Evolutionary conservation across 1,139 yeast species (phyloP), one percentile per base, ranked within the genome.

Genomic region (Taiozyma sp.): DNA sequence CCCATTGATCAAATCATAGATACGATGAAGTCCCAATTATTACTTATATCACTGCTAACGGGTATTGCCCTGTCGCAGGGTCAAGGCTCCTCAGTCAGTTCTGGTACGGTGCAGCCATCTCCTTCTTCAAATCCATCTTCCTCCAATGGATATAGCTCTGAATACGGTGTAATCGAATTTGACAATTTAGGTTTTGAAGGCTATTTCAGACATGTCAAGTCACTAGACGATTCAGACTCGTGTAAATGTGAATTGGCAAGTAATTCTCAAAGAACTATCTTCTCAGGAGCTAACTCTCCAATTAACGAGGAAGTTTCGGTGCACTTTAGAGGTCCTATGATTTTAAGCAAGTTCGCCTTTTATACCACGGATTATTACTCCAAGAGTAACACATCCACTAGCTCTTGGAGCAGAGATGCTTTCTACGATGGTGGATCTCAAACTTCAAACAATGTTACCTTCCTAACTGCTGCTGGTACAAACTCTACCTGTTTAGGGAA

Each of bases 291-390:
- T 51, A 79, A 83, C 68, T 73, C 91, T 46, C 95, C 95, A 16
- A 69, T 86, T 51, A 74, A 84, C 57, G 84, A 80, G 58, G 89
- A 83, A 62, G 70, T 87, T 50, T 83, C 91, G n/a, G 88, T 86
- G 36, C 95, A 87, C 67, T 79, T 86, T 69, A 81, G 95, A 74
- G 95, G 95, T 58, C 95, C 95, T 24, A 65, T 86, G 56, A 28
- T 51, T 4, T 49, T 59, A 28, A 45, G 45, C 23, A 46, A 43
- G 72, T 72, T 51, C 38, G 51, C 51, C 28, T 51, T 44, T 14
- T 51, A 48, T 44, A 45, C 42, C 29, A 23, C 51, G 30, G 70
- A 70, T 34, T 56, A 65, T 27, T 72, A 70, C 54, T 54, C 52
- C 14, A 58, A 57, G 46, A 70, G 70, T 41, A 51, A 52, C 30